These are phyloP conservation scores for Flaveria trinervia DNA, from an alignment of 129 eudicot genomes.

Conservation along the genomic window DNA sequence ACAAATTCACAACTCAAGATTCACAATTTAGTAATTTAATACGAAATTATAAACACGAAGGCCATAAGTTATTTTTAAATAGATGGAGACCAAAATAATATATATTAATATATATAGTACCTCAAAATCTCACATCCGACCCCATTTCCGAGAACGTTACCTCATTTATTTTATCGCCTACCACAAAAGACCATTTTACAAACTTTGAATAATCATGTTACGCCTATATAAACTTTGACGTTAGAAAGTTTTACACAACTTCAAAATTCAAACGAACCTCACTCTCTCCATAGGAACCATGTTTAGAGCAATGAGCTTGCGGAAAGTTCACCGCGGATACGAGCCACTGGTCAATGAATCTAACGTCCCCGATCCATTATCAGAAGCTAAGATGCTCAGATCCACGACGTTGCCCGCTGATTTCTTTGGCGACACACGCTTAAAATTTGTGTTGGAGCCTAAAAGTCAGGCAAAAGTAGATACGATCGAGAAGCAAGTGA, in stretches of 20 bases:
- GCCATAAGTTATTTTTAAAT: not conserved
- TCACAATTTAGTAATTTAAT: not conserved
- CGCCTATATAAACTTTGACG: not conserved
- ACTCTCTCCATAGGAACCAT: constrained; percentile 31
- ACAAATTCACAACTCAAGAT: not conserved
- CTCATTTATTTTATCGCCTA: constrained; percentile 3
- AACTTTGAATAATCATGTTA: not conserved
- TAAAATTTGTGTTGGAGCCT: constrained; percentile 18
- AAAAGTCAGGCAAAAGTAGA: constrained; percentile 27
- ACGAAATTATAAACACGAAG: not conserved
- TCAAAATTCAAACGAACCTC: not conserved
- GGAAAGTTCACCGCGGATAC: constrained; percentile 50
- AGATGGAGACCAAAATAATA: not conserved
- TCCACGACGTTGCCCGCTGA: constrained; percentile 49
- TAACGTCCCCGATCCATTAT: not conserved
- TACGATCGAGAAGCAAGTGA: constrained; percentile 39
- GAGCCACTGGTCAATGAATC: constrained; percentile 44
- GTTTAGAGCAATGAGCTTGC: constrained; percentile 65
- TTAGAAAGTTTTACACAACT: not conserved
- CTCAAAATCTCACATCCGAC: not conserved
- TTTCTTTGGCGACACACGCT: constrained; percentile 23
- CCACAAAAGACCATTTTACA: constrained; percentile 6
- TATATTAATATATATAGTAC: not conserved
- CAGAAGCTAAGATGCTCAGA: constrained; percentile 42
- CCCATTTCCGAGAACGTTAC: not conserved